Base-by-base conservation (phyloP, 176 grass and related monocot genomes). In the Tuctoria greenei region DNA sequence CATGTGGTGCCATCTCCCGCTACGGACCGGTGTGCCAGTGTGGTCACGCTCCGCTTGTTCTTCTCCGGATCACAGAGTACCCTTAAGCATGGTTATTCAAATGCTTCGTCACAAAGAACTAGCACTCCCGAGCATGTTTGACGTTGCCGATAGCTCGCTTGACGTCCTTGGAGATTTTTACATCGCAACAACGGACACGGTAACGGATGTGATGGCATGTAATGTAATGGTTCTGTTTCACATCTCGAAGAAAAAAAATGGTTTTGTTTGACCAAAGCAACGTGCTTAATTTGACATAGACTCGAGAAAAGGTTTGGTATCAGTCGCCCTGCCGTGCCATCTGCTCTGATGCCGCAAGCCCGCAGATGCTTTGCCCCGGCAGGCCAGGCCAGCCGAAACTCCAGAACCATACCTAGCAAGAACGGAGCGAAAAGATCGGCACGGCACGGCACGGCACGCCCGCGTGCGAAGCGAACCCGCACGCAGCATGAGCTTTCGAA, bases 101-200 rank as follows among this genome's bases (percentile, higher is more conserved):
- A 67, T 34, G 36, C 63, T 67, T 67, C 36, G 8, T 44, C 23
- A 16, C 17, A 57, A 68, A 79, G 73, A 36, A 71, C 58, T 39
- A 24, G 1, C n/a, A n/a, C 1, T 8, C 17, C 24, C 6, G 56
- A n/a, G 18, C 5, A 50, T 46, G 1, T 36, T 63, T 77, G 65
- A 10, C 65, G 44, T 70, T 31, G 64, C 73, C 50, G 55, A 5
- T 59, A 55, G 17, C 24, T 52, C 31, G 23, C 65, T 8, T 52
- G 21, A 44, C 57, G 72, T 2, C n/a, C 27, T n/a, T 17, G 21
- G 8, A 71, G 74, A 84, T 57, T 57, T 55, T 46, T 72, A 64
- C 64, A 27, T 42, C 7, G 0, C 44, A 81, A 55, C 45, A 20
- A 81, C 28, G 46, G 35, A 62, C 25, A 44, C 4, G 52, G 6